Percentiles rank a stretch among this genome's conserved stretches.
These are phyloP conservation scores for Infundibulicybe gibba DNA, from an alignment of 768 basidiomycete species.

Conservation along the genomic window DNA sequence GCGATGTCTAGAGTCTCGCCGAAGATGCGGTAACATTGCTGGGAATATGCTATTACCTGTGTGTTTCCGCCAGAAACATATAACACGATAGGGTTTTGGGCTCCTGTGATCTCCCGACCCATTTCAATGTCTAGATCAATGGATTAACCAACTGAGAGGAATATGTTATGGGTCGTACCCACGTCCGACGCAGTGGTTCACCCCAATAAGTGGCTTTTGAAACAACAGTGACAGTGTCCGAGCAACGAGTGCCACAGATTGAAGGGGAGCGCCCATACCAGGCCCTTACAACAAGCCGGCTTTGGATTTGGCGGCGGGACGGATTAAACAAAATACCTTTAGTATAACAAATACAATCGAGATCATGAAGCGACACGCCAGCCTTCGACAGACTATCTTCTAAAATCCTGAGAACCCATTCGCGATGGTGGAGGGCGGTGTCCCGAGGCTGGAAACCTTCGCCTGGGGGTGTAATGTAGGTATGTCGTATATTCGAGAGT, in stretches of 20 bases:
- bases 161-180: slow-evolving; percentile 22
- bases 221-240: slow-evolving; percentile 86
- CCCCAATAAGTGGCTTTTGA: slow-evolving; percentile 89
- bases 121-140: slow-evolving; percentile 87
- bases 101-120: slow-evolving; percentile 92
- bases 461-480: slow-evolving; percentile 98
- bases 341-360: slow-evolving; percentile 96
- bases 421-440: slow-evolving; percentile 92
- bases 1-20: slow-evolving; percentile 99
- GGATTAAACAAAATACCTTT: slow-evolving; percentile 69
- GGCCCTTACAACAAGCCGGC: slow-evolving; percentile 48
- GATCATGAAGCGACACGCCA: slow-evolving; percentile 62
- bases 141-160: background rate
- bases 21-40: slow-evolving; percentile 96
- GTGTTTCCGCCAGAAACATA: slow-evolving; percentile 99
- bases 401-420: slow-evolving; percentile 87
- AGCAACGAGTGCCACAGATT: slow-evolving; percentile 92
- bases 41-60: slow-evolving; percentile 98
- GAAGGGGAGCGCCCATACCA: slow-evolving; percentile 98
- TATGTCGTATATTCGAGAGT: slow-evolving; percentile 91
- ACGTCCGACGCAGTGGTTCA: slow-evolving; percentile 99
- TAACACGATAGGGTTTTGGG: slow-evolving; percentile 92
- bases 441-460: slow-evolving; percentile 97
- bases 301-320: background rate
- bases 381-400: slow-evolving; percentile 71